phyloP scores from a whole-genome alignment of 345 rosid species.

The Citropsis articulata region DNA sequence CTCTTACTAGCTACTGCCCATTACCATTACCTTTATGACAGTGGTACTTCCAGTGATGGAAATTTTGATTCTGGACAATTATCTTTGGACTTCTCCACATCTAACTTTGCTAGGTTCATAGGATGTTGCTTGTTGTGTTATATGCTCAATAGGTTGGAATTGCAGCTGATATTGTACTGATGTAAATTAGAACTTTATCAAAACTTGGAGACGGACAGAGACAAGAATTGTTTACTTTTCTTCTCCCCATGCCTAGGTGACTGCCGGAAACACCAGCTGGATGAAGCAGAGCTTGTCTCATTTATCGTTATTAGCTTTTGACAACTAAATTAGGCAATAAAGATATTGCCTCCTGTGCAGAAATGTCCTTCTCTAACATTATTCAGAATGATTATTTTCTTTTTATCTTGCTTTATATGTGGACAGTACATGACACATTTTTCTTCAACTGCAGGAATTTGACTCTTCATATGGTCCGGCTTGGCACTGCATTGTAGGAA shows the following conservation, averaged over 20 bases:
- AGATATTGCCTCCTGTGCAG: background rate
- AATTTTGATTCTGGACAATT: background rate
- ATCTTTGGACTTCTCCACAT: background rate
- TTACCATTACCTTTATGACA: background rate
- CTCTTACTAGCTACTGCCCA: background rate
- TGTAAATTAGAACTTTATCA: background rate
- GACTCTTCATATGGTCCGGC: constrained; percentile 89
- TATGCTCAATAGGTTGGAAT: background rate
- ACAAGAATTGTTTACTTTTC: background rate
- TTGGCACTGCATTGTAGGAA: constrained; percentile 98
- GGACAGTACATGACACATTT: background rate
- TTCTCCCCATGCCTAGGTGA: background rate
- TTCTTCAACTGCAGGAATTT: constrained; percentile 58
- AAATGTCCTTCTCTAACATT: background rate
- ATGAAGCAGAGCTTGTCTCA: background rate
- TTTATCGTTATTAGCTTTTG: background rate
- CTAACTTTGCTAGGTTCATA: background rate
- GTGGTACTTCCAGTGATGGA: background rate
- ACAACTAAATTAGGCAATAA: background rate
- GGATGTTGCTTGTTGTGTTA: background rate
- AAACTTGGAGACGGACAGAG: background rate
- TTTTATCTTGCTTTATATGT: background rate
- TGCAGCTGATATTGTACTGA: background rate
- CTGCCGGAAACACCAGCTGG: background rate
- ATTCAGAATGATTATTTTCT: too few species aligned